These are phyloP conservation scores for Salicornia ramosissima DNA, from an alignment of 148 eudicot species.

Conservation along the genomic window DNA sequence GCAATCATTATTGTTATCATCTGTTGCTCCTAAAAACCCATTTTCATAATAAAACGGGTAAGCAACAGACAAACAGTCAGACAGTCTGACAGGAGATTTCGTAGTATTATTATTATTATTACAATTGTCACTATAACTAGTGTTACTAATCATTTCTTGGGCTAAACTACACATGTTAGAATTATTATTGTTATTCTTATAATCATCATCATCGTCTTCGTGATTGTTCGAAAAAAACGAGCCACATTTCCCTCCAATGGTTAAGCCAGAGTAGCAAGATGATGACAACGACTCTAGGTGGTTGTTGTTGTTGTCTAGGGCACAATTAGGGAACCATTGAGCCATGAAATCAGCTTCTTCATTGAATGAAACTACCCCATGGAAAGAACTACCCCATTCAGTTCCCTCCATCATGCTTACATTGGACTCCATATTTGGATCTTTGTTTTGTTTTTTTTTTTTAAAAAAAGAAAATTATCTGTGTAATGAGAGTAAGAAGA, in stretches of 20 bases:
- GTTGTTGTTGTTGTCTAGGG: slow-evolving; percentile 29
- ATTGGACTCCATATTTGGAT: slow-evolving; percentile 43
- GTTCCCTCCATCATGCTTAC: slow-evolving; percentile 36
- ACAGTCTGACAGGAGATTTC: too few species aligned
- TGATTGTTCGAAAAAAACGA: slow-evolving; percentile 20
- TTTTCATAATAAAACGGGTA: slow-evolving; percentile 30
- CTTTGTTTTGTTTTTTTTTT: too few species aligned
- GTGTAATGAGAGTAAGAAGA: too few species aligned
- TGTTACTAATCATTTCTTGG: slow-evolving; percentile 26
- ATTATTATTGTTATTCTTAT: not conserved
- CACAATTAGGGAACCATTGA: slow-evolving; percentile 42
- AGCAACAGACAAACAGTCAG: too few species aligned
- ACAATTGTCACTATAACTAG: slow-evolving; percentile 16
- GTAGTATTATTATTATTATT: not conserved
- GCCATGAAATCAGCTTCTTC: slow-evolving; percentile 69
- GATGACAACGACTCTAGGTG: slow-evolving; percentile 28
- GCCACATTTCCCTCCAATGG: slow-evolving; percentile 9
- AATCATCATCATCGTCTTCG: too few species aligned
- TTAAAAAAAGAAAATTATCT: too few species aligned
- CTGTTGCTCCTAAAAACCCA: slow-evolving; percentile 19
- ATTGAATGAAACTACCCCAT: slow-evolving; percentile 33
- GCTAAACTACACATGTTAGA: slow-evolving; percentile 30
- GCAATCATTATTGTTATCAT: slow-evolving; percentile 10
- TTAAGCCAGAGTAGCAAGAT: slow-evolving; percentile 20
- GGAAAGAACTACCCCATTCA: slow-evolving; percentile 55